phyloP scores from a whole-genome alignment of 2,329 filamentous ascomycete species.

The Penicillium digitatum region DNA sequence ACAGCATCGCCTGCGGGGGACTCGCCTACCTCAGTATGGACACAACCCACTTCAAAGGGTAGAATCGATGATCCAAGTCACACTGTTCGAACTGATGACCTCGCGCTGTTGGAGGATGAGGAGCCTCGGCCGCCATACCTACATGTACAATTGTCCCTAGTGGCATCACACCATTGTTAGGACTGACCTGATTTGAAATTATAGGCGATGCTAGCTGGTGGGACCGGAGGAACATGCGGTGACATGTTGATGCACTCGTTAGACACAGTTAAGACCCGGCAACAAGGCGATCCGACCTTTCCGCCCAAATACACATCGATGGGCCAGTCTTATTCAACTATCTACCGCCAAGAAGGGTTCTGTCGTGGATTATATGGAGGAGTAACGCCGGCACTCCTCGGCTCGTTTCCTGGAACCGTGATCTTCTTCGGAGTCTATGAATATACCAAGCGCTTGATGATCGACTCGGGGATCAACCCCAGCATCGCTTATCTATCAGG shows the following conservation, averaged over 20 bases:
- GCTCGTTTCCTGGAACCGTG: constrained; percentile 89
- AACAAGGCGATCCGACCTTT: constrained; percentile 91
- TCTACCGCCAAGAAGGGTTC: constrained; percentile 87
- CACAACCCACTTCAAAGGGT: constrained; percentile 25
- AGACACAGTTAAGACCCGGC: constrained; percentile 96
- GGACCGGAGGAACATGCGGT: constrained; percentile 84
- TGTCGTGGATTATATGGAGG: constrained; percentile 84
- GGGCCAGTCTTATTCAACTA: constrained; percentile 85
- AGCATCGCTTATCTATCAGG: constrained; percentile 81
- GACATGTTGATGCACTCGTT: constrained; percentile 99
- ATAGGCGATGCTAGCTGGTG: constrained; percentile 92
- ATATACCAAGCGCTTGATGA: constrained; percentile 83
- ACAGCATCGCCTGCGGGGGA: constrained; percentile 23
- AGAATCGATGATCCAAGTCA: constrained; percentile 9
- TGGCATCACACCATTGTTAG: neutral
- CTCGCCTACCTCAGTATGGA: constrained; percentile 27
- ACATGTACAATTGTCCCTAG: constrained; percentile 51
- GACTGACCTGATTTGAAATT: constrained; percentile 7
- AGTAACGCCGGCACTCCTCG: constrained; percentile 84
- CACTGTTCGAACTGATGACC: constrained; percentile 36
- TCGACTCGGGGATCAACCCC: constrained; percentile 77
- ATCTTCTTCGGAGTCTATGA: constrained; percentile 97
- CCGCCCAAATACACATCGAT: constrained; percentile 91
- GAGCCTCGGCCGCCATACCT: constrained; percentile 60
- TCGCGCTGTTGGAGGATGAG: constrained; percentile 45